Base-by-base conservation (phyloP, 2,329 filamentous ascomycete species). In the Pseudopithomyces maydicus region DNA sequence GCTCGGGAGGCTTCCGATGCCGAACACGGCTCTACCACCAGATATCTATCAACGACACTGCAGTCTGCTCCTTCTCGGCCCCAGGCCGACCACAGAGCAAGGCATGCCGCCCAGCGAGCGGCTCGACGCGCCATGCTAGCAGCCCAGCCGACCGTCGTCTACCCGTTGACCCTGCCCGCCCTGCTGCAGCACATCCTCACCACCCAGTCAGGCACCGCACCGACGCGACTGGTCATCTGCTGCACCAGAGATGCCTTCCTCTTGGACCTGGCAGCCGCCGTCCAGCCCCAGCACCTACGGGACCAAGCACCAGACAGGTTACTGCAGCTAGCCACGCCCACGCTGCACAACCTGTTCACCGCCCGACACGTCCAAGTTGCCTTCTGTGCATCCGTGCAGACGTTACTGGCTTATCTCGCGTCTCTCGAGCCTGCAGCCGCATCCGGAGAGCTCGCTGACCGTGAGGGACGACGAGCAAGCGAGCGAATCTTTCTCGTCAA, bases 371-470 rank as follows among this genome's bases (percentile, higher is more conserved):
- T 96, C 60, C 85, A 85, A 53, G 75, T 93, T 8, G 78, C 85
- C 35, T 97, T 96, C 76, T 84, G 87, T 53, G 87, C 91, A 0
- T 91, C 89, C 2, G 83, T 95, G 52, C 87, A 90, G 20, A 88
- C 90, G 73, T 84, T 97, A 6, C 88, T 91, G 52, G 91, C 91
- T 35, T 91, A 89, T 67, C 81, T 97, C 17, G 81, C 89, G 41
- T 81, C 85, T 50, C 83, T 85, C 77, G 77, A 17, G 11, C 36
- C 14, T 38, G 22, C 53, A 35, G 19, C 52, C 42, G 23, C 39
- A 52, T 5, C 43, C 15, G 42, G 36, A 17, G 20, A 32, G 20
- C 61, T 58, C 47, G 63, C 58, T 42, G 57, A 59, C 19, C 52
- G 49, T 46, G 51, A 54, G 45, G 45, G 53, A 17, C 53, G 35